Base-by-base conservation (phyloP, 2,329 filamentous ascomycete genomes). In the Aspergillus tamarii region DNA sequence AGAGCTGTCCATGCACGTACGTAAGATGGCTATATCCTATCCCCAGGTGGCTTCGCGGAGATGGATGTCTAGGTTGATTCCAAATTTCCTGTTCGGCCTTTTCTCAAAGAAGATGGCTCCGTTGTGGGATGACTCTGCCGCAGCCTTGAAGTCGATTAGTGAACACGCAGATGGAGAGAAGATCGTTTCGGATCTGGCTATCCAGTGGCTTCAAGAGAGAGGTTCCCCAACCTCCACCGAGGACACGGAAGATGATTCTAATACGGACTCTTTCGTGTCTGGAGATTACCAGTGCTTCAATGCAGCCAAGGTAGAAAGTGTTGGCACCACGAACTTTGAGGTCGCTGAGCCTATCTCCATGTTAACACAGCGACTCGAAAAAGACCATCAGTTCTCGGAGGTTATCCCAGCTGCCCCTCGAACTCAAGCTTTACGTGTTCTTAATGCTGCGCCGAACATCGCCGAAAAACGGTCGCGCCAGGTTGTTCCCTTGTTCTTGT, bases 401-500 rank as follows among this genome's bases (percentile, higher is more conserved):
- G 64, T 75, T 11, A 59, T 76, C 28, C 76, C 78, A 48, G 83
- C 85, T 14, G 75, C 81, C 12, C 87, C 91, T 59, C 87, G 94
- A 64, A 86, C 87, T 46, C 92, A 96, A 73, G 93, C 93, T 1
- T 83, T 99, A 48, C 90, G 90, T 69, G 88, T 97, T 1, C 82
- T 99, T 48, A 85, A 87, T 65, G 88, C 87, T 11, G 83, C 92
- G 32, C 93, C 95, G 12, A 83, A 85, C 12, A 80, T 96, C 54
- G 94, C 93, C 0, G 95, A 99, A 78, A 96, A 91, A 76, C 87
- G 89, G 39, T 97, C 94, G 10, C 90, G 94, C 39, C 86, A 89
- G 67, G 83, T 99, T 28, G 91, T 98, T 1, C 95, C 96, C 1
- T 86, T 94, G 65, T 90, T 99, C 43, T 82, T 99, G 8, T 87